Conservation (phyloP, 768 basidiomycete species). For the Rhodosporidiobolus odoratus region DNA sequence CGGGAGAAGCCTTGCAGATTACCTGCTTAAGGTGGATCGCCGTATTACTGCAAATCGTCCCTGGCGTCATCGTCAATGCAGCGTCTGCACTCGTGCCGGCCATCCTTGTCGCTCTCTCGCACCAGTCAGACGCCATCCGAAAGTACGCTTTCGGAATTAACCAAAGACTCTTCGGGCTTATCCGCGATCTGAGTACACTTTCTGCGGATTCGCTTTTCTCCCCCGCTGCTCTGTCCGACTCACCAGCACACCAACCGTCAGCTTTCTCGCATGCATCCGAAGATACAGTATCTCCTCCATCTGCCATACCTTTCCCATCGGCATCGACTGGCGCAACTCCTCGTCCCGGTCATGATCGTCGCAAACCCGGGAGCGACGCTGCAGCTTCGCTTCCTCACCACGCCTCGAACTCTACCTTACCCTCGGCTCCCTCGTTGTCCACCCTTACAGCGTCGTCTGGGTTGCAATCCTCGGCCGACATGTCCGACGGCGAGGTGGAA, state of each 20-base stretch:
- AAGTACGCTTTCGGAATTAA: slow-evolving; percentile 80
- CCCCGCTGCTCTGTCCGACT: neutral
- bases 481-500: neutral
- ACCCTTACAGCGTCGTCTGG: neutral
- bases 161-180: slow-evolving; percentile 72
- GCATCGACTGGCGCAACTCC: slow-evolving; percentile 1
- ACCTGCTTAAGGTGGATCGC: slow-evolving; percentile 90
- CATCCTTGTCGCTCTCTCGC: slow-evolving; percentile 88
- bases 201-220: neutral
- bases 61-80: slow-evolving; percentile 89
- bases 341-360: slow-evolving; percentile 25
- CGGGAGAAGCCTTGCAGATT: slow-evolving; percentile 91
- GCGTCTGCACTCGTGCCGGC: slow-evolving; percentile 87
- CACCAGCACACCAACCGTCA: neutral
- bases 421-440: neutral
- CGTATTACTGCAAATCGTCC: slow-evolving; percentile 78
- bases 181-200: slow-evolving; percentile 66
- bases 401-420: neutral
- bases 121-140: slow-evolving; percentile 82
- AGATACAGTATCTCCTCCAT: slow-evolving; percentile 9
- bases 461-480: neutral
- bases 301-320: slow-evolving; percentile 26
- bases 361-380: slow-evolving; percentile 29
- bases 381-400: slow-evolving; percentile 8
- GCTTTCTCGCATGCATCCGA: slow-evolving; percentile 17